Evolutionary conservation across 495 filamentous ascomycete species (phyloP).

Genomic region (Darksidea phi): DNA sequence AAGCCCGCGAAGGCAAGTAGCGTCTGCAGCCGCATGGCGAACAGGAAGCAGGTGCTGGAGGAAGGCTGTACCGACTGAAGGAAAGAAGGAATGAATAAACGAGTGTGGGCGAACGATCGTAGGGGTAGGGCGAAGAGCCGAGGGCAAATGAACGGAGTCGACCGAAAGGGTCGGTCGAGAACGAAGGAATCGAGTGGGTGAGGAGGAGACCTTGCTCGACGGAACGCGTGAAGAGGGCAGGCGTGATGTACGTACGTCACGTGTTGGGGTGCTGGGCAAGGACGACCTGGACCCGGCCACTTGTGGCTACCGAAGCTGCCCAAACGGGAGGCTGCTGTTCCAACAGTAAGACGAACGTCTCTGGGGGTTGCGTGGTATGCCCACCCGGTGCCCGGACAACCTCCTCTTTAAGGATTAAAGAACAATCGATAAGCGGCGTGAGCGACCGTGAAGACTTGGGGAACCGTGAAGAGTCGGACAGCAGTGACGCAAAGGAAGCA

Average conservation of each 20-base stretch:
- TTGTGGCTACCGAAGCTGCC: not conserved
- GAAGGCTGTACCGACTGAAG: too few relatives aligned
- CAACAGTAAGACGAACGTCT: not conserved
- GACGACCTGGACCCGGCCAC: too few relatives aligned
- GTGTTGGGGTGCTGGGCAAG: too few relatives aligned
- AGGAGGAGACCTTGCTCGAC: not conserved
- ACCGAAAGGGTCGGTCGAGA: not conserved
- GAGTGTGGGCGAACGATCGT: not conserved
- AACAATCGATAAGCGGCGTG: not conserved
- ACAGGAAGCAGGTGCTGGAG: not conserved
- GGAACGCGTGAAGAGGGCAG: too few relatives aligned
- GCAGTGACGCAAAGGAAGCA: constrained; percentile 18
- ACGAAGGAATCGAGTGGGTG: not conserved
- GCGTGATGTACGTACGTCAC: too few relatives aligned
- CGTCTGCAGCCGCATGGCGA: constrained; percentile 7
- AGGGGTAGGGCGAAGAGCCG: not conserved
- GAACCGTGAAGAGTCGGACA: constrained; percentile 4
- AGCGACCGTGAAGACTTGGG: constrained; percentile 1
- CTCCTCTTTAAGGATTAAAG: constrained; percentile 3
- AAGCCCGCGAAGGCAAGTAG: constrained; percentile 21
- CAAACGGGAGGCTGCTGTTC: not conserved
- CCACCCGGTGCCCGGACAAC: not conserved
- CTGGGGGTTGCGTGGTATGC: not conserved
- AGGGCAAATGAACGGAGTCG: not conserved
- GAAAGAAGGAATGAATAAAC: not conserved